phyloP scores from a whole-genome alignment of 108 stramenopile species.

The Epithemia pelagica region DNA sequence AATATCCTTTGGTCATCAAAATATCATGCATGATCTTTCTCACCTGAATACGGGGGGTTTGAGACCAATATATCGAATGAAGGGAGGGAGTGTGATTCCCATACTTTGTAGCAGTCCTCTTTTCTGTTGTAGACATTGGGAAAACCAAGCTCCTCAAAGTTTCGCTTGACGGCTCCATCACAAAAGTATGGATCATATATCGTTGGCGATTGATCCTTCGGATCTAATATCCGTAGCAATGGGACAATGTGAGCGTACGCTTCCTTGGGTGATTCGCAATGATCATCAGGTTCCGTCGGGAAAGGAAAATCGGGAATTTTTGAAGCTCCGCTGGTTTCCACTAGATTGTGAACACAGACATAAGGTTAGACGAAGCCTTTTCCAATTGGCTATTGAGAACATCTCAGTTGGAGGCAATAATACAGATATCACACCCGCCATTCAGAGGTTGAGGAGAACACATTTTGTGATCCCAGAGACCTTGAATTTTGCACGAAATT shows the following conservation, averaged over 20 bases:
- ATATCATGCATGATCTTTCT: too few species aligned
- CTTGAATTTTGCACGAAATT: slow-evolving; percentile 39
- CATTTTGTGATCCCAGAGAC: slow-evolving; percentile 10
- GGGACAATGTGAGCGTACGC: slow-evolving; percentile 87
- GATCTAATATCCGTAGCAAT: slow-evolving; percentile 45
- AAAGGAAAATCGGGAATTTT: slow-evolving; percentile 64
- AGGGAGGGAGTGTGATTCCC: slow-evolving; percentile 38
- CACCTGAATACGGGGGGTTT: slow-evolving; percentile 94
- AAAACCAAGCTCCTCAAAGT: slow-evolving; percentile 81
- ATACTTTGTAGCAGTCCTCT: slow-evolving; percentile 69
- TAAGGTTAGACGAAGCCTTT: background rate
- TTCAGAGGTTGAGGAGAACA: background rate
- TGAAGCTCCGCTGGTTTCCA: background rate
- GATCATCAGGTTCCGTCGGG: slow-evolving; percentile 83
- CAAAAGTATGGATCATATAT: slow-evolving; percentile 99
- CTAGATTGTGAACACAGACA: background rate
- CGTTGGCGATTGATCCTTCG: slow-evolving; percentile 10
- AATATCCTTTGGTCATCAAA: too few species aligned
- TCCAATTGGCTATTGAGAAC: slow-evolving; percentile 54
- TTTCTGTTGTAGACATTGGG: slow-evolving; percentile 81
- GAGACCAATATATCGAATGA: slow-evolving; percentile 84
- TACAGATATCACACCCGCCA: slow-evolving; percentile 60
- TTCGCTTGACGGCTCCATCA: slow-evolving; percentile 75
- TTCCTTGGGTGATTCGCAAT: slow-evolving; percentile 89
- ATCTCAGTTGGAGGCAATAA: slow-evolving; percentile 34